These are phyloP conservation scores for Ceriops decandra DNA, from an alignment of 345 rosid genomes.

Conservation along the genomic window DNA sequence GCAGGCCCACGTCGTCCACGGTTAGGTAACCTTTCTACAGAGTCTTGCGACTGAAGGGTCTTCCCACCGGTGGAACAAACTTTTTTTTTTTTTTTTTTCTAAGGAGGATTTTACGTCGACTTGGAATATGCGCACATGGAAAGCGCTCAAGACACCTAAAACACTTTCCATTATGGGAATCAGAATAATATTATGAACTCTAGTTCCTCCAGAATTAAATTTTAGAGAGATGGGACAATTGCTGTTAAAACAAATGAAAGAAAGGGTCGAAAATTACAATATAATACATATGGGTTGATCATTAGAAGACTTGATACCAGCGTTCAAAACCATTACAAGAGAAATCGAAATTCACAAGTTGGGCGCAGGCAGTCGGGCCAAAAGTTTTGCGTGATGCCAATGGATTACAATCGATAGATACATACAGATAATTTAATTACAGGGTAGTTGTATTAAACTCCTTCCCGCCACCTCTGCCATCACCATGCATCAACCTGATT, in stretches of 20 bases:
- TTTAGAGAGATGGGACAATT: not conserved
- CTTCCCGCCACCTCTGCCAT: not conserved
- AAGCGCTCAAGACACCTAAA: too few species aligned
- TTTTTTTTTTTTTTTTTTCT: too few species aligned
- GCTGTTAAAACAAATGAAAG: not conserved
- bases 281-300: not conserved
- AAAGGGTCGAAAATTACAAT: not conserved
- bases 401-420: slow-evolving; percentile 22
- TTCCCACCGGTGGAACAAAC: too few species aligned
- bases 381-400: slow-evolving; percentile 22
- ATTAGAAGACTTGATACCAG: not conserved
- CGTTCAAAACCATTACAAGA: slow-evolving; percentile 15
- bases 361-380: slow-evolving; percentile 20
- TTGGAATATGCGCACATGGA: too few species aligned
- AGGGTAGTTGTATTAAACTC: slow-evolving; percentile 12
- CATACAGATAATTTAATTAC: slow-evolving; percentile 29
- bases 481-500: slow-evolving; percentile 51
- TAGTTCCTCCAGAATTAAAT: too few species aligned
- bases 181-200: too few species aligned
- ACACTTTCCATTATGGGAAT: too few species aligned
- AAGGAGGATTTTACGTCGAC: too few species aligned
- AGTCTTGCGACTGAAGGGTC: too few species aligned
- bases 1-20: too few species aligned
- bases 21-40: too few species aligned
- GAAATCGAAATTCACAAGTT: slow-evolving; percentile 39